These are phyloP conservation scores for Cordyceps tenuipes DNA, from an alignment of 2,329 filamentous ascomycete genomes.

Conservation along the genomic window DNA sequence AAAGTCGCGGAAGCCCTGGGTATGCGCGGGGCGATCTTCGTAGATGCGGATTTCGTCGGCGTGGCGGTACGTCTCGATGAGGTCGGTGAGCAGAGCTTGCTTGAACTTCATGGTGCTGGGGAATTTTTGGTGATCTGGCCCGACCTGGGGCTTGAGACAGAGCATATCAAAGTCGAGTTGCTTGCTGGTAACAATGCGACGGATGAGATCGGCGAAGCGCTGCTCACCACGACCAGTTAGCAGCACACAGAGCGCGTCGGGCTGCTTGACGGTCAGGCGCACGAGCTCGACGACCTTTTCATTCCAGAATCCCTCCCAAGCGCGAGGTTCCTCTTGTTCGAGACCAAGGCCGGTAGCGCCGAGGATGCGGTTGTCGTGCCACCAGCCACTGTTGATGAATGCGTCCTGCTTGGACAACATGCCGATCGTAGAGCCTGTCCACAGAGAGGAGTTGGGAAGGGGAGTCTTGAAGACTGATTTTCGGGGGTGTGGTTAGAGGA, in stretches of 20 bases:
- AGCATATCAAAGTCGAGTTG: slow-evolving; percentile 81
- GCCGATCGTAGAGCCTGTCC: slow-evolving; percentile 72
- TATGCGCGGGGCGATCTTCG: slow-evolving; percentile 59
- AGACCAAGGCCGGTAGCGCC: slow-evolving; percentile 76
- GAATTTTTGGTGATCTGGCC: slow-evolving; percentile 73
- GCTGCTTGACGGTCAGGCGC: slow-evolving; percentile 70
- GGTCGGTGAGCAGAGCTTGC: slow-evolving; percentile 67
- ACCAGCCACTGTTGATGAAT: slow-evolving; percentile 86
- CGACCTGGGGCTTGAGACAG: slow-evolving; percentile 75
- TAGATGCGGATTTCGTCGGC: slow-evolving; percentile 77
- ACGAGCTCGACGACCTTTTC: slow-evolving; percentile 80
- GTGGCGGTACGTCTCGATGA: slow-evolving; percentile 77
- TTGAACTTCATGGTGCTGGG: slow-evolving; percentile 86
- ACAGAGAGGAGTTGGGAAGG: slow-evolving; percentile 79
- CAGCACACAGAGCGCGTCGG: slow-evolving; percentile 75
- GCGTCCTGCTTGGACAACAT: slow-evolving; percentile 66
- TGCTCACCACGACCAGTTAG: slow-evolving; percentile 78
- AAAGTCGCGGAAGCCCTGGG: slow-evolving; percentile 78
- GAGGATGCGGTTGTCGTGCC: slow-evolving; percentile 86
- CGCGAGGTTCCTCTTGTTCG: slow-evolving; percentile 71
- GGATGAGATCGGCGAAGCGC: slow-evolving; percentile 69
- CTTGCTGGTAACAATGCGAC: slow-evolving; percentile 70
- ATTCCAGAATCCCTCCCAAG: slow-evolving; percentile 95
- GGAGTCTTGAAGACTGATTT: slow-evolving; percentile 77
- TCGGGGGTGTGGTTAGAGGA: slow-evolving; percentile 1